These are phyloP conservation scores for Blepharisma japonicum DNA, from an alignment of 73 alveolate species.

Conservation along the genomic window DNA sequence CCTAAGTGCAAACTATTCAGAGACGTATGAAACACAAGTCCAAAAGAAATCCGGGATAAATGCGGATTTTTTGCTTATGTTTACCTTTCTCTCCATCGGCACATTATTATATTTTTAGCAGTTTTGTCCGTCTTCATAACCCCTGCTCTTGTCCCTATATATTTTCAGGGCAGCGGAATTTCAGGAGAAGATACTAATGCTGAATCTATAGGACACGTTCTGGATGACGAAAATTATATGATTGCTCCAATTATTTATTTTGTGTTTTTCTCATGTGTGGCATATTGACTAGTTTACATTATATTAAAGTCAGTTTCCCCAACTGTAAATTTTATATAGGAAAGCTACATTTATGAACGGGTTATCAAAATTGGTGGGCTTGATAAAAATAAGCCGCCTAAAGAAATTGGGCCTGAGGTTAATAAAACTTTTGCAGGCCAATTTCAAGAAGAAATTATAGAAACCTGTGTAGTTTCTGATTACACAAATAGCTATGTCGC, in stretches of 20 bases:
- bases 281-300: background rate
- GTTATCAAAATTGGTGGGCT: background rate
- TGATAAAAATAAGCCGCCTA: background rate
- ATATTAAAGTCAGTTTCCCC: background rate
- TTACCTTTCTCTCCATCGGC: slow-evolving; percentile 18
- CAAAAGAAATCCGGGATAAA: background rate
- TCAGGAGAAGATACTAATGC: background rate
- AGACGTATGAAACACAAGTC: background rate
- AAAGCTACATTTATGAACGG: background rate
- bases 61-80: slow-evolving; percentile 7
- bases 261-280: background rate
- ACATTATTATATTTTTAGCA: background rate
- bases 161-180: background rate
- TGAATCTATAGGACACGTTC: background rate
- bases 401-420: background rate
- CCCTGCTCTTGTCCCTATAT: slow-evolving; percentile 7
- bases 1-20: background rate
- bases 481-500: background rate
- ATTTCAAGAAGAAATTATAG: background rate
- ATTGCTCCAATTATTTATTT: background rate
- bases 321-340: background rate
- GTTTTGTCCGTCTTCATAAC: background rate
- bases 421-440: background rate
- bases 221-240: background rate
- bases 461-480: background rate